These are phyloP conservation scores for Capsella rubella DNA, from an alignment of 441 rosid genomes.

Conservation along the genomic window DNA sequence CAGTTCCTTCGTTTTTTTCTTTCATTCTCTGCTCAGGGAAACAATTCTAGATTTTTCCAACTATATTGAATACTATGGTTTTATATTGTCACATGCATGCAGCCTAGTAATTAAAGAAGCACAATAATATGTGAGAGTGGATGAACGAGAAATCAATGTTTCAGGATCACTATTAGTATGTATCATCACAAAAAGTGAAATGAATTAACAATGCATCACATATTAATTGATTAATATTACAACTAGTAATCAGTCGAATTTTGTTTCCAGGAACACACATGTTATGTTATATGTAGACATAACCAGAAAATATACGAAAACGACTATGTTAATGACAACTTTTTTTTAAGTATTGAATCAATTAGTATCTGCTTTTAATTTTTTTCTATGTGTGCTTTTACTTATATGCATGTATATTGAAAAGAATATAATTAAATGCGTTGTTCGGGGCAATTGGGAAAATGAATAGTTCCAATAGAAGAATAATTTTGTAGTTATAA, in stretches of 20 bases:
- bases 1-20: background rate
- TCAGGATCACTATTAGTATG: background rate
- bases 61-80: background rate
- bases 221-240: too few relatives aligned
- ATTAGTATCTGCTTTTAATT: too few relatives aligned
- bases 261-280: too few relatives aligned
- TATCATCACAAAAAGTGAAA: too few relatives aligned
- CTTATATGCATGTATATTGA: too few relatives aligned
- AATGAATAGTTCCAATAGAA: slow-evolving; percentile 8
- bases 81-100: slow-evolving; percentile 36
- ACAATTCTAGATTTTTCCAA: slow-evolving; percentile 7
- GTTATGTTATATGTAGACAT: too few relatives aligned
- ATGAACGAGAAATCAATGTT: slow-evolving; percentile 28
- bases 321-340: too few relatives aligned
- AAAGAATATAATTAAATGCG: slow-evolving; percentile 1
- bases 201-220: too few relatives aligned
- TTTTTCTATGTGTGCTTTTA: too few relatives aligned
- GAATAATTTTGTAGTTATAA: background rate
- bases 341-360: too few relatives aligned
- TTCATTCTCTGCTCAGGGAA: background rate
- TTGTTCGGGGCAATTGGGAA: background rate
- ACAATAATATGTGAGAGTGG: slow-evolving; percentile 29
- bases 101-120: slow-evolving; percentile 25
- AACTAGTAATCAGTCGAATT: too few relatives aligned
- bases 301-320: too few relatives aligned